phyloP scores from a whole-genome alignment of 1,284 basidiomycete genomes.

The Grifola frondosa region DNA sequence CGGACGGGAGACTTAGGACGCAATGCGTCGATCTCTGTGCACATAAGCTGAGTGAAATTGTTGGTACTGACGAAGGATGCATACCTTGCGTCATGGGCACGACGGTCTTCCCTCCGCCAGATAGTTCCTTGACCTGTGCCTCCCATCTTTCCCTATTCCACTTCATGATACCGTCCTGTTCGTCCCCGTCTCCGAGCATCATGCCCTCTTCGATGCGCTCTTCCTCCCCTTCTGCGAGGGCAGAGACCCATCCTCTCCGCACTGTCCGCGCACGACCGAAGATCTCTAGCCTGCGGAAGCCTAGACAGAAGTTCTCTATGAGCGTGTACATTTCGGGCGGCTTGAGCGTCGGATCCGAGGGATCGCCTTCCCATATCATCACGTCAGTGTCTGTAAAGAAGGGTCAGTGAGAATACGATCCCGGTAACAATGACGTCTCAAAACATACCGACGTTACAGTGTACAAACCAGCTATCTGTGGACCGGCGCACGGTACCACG shows the following conservation, averaged over 20 bases:
- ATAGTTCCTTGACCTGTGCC: constrained; percentile 51
- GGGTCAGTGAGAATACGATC: neutral
- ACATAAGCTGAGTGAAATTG: neutral
- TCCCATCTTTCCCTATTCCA: constrained; percentile 66
- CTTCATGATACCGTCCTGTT: constrained; percentile 31
- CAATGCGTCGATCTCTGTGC: constrained; percentile 76
- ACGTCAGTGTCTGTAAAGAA: constrained; percentile 86
- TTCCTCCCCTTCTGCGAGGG: constrained; percentile 66
- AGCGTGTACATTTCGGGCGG: constrained; percentile 95
- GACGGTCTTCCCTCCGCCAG: constrained; percentile 51
- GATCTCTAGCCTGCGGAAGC: constrained; percentile 87
- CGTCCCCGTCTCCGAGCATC: constrained; percentile 43
- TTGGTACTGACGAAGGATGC: constrained; percentile 12
- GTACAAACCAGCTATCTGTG: constrained; percentile 93
- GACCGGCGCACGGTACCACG: constrained; percentile 93
- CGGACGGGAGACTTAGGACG: constrained; percentile 84
- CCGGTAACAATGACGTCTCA: neutral
- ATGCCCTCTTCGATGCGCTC: constrained; percentile 41
- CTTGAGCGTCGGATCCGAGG: constrained; percentile 76
- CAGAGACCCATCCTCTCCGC: constrained; percentile 92
- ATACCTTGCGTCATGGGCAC: constrained; percentile 61
- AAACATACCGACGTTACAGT: constrained; percentile 89
- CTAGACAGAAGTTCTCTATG: constrained; percentile 97
- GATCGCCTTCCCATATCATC: constrained; percentile 90
- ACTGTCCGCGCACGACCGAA: constrained; percentile 78